phyloP scores from a whole-genome alignment of 306 rosid genomes.

The Senna siamea region DNA sequence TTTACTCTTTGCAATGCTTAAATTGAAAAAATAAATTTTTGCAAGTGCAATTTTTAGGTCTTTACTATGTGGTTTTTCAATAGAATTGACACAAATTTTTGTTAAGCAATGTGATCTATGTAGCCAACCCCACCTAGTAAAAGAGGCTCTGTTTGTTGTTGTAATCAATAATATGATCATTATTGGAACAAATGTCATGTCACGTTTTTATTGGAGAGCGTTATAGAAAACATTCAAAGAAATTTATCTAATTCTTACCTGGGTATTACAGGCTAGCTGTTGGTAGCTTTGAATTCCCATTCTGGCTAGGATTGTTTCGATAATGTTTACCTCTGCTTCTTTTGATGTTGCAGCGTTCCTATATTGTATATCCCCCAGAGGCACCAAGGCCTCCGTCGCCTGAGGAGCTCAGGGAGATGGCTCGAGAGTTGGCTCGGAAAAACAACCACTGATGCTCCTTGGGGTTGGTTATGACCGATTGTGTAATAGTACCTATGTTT shows the following conservation, averaged over 20 bases:
- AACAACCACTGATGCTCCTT: slow-evolving; percentile 51
- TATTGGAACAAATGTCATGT: too few species aligned
- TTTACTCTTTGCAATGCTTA: background rate
- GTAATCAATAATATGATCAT: too few species aligned
- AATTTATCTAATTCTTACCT: too few species aligned
- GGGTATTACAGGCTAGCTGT: background rate
- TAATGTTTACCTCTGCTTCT: slow-evolving; percentile 5
- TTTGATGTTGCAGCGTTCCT: slow-evolving; percentile 55
- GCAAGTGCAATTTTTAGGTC: too few species aligned
- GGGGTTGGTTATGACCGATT: slow-evolving; percentile 17
- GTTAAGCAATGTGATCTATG: too few species aligned
- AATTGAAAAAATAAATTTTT: background rate
- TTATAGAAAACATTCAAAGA: background rate
- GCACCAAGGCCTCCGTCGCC: slow-evolving; percentile 81
- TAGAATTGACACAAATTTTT: too few species aligned
- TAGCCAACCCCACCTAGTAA: too few species aligned
- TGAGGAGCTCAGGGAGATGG: slow-evolving; percentile 81
- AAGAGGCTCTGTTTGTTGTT: too few species aligned
- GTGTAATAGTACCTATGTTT: slow-evolving; percentile 19
- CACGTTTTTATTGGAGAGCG: too few species aligned
- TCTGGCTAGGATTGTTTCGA: background rate
- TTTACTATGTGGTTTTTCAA: too few species aligned
- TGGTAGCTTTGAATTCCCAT: background rate
- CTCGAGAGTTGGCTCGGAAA: slow-evolving; percentile 73
- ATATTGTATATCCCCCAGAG: slow-evolving; percentile 76